Base-by-base conservation (phyloP, 768 basidiomycete genomes). In the Mycena venus region DNA sequence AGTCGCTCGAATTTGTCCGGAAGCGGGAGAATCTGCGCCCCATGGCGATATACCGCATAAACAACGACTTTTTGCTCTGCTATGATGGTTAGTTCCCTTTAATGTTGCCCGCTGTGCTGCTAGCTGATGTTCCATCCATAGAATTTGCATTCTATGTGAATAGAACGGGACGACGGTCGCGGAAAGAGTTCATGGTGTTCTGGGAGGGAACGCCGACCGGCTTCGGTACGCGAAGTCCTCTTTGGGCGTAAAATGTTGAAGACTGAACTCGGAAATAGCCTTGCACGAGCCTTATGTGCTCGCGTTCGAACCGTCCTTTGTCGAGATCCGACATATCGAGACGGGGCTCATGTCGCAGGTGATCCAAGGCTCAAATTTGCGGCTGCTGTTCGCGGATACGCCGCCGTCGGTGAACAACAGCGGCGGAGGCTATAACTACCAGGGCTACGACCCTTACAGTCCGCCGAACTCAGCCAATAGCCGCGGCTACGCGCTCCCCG, bases 61-160 rank as follows among this genome's bases (percentile, higher is more conserved):
- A 96, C 77, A 97, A 96, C 78, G 98, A 99, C 81, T 99, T 99
- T 84, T 84, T 99, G 62, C 85, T 99, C 40, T 99, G 98, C 82
- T 99, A 99, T 84, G 98, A 99, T 82, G 97, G 98, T 97, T 73
- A 80, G 91, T 66, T 31, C 27, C 23, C 42, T 29, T 61, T 77
- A 34, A 64, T 7, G 19, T 47, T 21, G 27, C 36, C 61, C n/a
- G n/a, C 10, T 53, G 31, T 25, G 11, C 17, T 3, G 64, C 29
- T 65, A 75, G 66, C 81, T 36, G 75, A 71, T 23, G 21, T 27
- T n/a, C 71, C n/a, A 64, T 47, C 66, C 44, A 40, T 78, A 98
- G 98, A 99, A 85, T 99, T 99, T 82, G 98, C 98, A 0, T 99
- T 99, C 82, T 99, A 99, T 83, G 97, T 99, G 76, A 98, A 99